These are phyloP conservation scores for Xenoacremonium recifei DNA, from an alignment of 2,329 filamentous ascomycete species.

Conservation along the genomic window DNA sequence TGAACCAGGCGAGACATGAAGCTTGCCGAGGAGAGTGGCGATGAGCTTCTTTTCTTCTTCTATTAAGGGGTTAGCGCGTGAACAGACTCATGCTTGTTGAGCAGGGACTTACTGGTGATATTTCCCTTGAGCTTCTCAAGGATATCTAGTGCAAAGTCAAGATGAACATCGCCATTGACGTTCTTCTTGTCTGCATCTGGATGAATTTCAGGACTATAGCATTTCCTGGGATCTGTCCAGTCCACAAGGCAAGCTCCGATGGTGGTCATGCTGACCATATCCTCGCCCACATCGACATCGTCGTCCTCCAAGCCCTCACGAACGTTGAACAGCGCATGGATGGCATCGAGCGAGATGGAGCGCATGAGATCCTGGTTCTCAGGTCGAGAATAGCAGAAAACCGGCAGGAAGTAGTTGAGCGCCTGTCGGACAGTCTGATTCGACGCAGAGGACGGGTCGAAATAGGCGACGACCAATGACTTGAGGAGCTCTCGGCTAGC, in stretches of 20 bases:
- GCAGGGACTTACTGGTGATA: constrained; percentile 59
- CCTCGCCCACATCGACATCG: constrained; percentile 70
- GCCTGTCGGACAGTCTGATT: constrained; percentile 85
- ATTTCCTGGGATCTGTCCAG: constrained; percentile 93
- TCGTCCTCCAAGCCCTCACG: constrained; percentile 73
- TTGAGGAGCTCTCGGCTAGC: constrained; percentile 74
- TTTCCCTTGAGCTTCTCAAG: constrained; percentile 70
- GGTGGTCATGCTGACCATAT: constrained; percentile 74
- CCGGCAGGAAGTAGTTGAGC: constrained; percentile 89
- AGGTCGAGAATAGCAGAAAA: constrained; percentile 83
- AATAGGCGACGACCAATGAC: constrained; percentile 82
- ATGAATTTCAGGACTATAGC: constrained; percentile 49
- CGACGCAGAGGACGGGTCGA: constrained; percentile 75
- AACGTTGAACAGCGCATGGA: constrained; percentile 73
- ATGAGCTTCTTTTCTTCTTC: constrained; percentile 86
- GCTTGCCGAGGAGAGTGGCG: constrained; percentile 75
- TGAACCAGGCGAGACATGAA: constrained; percentile 71
- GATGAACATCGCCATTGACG: constrained; percentile 75
- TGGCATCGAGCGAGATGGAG: constrained; percentile 66
- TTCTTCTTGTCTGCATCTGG: constrained; percentile 60
- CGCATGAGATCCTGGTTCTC: constrained; percentile 85
- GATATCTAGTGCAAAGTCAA: constrained; percentile 74
- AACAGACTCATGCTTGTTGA: too few species aligned
- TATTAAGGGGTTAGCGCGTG: constrained; percentile 36
- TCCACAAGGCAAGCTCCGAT: constrained; percentile 84